Evolutionary conservation across 768 basidiomycete genomes (phyloP).

Genomic region (Leucocoprinus leucothites): DNA sequence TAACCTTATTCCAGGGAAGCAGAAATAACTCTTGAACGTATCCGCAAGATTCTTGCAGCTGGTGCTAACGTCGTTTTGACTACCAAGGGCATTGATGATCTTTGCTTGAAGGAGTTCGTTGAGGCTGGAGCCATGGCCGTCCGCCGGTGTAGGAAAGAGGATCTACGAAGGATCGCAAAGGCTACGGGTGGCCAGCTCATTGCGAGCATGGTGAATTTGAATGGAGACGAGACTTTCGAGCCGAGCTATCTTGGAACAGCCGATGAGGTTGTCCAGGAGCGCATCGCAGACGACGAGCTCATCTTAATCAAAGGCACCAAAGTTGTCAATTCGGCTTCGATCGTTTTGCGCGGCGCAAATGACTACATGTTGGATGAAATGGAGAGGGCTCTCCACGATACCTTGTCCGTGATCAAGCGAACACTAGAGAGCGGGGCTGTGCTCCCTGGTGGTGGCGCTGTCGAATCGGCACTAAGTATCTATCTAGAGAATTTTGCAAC

Average conservation of each 20-base stretch:
- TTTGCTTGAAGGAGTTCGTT: constrained; percentile 97
- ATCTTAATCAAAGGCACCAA: constrained; percentile 98
- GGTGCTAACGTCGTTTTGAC: constrained; percentile 97
- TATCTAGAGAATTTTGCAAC: constrained; percentile 99
- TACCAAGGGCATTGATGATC: constrained; percentile 97
- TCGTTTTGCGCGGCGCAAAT: constrained; percentile 94
- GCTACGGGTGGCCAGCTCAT: constrained; percentile 95
- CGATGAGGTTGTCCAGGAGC: constrained; percentile 95
- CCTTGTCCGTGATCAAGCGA: constrained; percentile 91
- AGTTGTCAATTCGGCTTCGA: constrained; percentile 88
- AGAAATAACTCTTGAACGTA: constrained; percentile 93
- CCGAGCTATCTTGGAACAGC: constrained; percentile 85
- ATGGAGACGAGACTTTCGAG: constrained; percentile 98
- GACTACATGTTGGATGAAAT: constrained; percentile 99
- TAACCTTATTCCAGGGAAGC: constrained; percentile 64
- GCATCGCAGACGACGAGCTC: constrained; percentile 97
- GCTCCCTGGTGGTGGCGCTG: constrained; percentile 96
- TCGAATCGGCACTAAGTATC: constrained; percentile 94
- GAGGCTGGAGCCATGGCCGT: constrained; percentile 99
- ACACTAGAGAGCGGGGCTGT: constrained; percentile 95
- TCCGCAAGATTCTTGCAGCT: constrained; percentile 91
- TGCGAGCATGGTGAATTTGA: constrained; percentile 90
- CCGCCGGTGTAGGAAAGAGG: constrained; percentile 95
- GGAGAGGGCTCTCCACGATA: constrained; percentile 95
- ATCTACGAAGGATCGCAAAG: constrained; percentile 93